Conservation (phyloP, 306 rosid species). For the Vigna nakashimae region DNA sequence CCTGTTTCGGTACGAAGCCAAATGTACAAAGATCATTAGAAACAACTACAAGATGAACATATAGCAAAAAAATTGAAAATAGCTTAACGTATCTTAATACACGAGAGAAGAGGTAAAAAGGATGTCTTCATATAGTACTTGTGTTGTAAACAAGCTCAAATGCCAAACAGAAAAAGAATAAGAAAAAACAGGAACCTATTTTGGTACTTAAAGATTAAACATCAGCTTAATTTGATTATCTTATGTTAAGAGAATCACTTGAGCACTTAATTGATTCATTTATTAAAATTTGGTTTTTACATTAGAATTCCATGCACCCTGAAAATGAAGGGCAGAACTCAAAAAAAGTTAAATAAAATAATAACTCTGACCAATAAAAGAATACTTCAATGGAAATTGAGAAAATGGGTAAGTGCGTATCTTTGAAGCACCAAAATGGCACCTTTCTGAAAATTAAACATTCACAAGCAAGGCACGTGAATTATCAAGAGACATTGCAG, state of each 20-base stretch:
- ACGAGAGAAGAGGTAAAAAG: background rate
- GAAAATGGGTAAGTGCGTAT: background rate
- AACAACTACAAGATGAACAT: slow-evolving; percentile 16
- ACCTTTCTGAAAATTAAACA: slow-evolving; percentile 44
- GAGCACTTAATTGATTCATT: slow-evolving; percentile 14
- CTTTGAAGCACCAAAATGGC: slow-evolving; percentile 34
- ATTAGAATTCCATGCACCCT: slow-evolving; percentile 1
- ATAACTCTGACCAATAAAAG: background rate
- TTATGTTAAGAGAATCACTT: slow-evolving; percentile 9
- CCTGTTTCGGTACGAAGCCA: slow-evolving; percentile 60
- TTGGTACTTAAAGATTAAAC: slow-evolving; percentile 6
- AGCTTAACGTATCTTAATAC: slow-evolving; percentile 18
- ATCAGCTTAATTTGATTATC: slow-evolving; percentile 18
- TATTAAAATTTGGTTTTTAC: slow-evolving; percentile 10
- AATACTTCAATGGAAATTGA: slow-evolving; percentile 1
- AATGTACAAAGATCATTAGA: slow-evolving; percentile 42
- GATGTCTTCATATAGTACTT: slow-evolving; percentile 3
- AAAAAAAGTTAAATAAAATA: background rate
- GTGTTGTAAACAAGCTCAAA: slow-evolving; percentile 9
- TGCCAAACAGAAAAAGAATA: background rate
- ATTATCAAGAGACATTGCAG: background rate
- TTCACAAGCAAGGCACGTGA: slow-evolving; percentile 13
- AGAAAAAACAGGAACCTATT: slow-evolving; percentile 4
- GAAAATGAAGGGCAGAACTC: slow-evolving; percentile 3
- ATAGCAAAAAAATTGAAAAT: slow-evolving; percentile 32